phyloP scores from a whole-genome alignment of 768 basidiomycete genomes.

The Tricholoma bakamatsutake region DNA sequence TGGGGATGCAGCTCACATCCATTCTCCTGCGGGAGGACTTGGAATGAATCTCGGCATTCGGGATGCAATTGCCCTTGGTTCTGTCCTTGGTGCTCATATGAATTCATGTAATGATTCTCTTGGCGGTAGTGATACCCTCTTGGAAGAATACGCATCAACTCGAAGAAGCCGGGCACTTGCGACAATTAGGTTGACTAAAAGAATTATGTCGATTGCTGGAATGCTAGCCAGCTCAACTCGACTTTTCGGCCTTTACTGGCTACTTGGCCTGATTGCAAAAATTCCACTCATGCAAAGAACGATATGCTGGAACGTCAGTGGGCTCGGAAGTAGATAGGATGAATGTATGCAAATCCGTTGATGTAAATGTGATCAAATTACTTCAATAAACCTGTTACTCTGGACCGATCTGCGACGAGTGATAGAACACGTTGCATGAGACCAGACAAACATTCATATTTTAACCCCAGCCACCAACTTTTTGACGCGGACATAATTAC shows the following conservation, averaged over 20 bases:
- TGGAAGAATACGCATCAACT: conserved; percentile 28
- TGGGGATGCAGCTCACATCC: conserved; percentile 42
- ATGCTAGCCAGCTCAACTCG: conserved; percentile 4
- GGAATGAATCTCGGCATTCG: conserved; percentile 58
- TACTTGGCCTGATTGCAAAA: conserved; percentile 10
- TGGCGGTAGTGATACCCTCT: conserved; percentile 21
- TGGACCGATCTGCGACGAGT: not conserved
- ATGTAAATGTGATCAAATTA: not conserved
- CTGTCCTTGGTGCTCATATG: conserved; percentile 32
- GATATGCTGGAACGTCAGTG: conserved; percentile 18
- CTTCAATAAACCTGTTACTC: not conserved
- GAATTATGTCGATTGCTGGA: conserved; percentile 15
- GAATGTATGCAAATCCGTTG: not conserved
- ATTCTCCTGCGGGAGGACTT: conserved; percentile 50
- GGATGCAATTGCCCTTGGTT: conserved; percentile 42
- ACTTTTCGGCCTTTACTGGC: conserved; percentile 12
- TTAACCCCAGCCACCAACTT: conserved; percentile 8
- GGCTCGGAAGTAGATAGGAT: conserved; percentile 15
- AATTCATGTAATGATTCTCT: conserved; percentile 10
- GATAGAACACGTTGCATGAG: not conserved
- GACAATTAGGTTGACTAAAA: conserved; percentile 37
- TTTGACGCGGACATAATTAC: conserved; percentile 53
- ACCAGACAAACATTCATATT: not conserved
- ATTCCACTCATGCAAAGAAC: conserved; percentile 10
- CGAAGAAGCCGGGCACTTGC: conserved; percentile 35